Conservation (phyloP, 306 rosid species). For the Coriaria nepalensis region DNA sequence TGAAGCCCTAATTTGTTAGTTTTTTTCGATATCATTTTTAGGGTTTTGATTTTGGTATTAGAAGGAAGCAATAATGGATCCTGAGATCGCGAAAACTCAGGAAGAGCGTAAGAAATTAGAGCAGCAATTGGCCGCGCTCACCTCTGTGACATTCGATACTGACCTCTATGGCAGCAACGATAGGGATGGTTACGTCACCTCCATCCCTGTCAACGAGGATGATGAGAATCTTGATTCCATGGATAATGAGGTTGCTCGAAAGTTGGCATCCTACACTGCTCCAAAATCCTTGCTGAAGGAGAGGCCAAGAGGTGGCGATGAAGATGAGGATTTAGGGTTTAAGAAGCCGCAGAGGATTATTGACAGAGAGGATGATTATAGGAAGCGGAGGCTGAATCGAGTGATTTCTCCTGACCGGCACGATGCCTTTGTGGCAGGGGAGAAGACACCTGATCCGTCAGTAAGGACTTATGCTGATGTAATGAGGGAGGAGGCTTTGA, state of each 20-base stretch:
- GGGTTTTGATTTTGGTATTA: not conserved
- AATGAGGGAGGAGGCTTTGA: slow-evolving; percentile 55
- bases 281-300: slow-evolving; percentile 50
- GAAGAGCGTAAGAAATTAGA: slow-evolving; percentile 60
- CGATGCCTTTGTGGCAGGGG: slow-evolving; percentile 54
- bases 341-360: slow-evolving; percentile 40
- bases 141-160: slow-evolving; percentile 39
- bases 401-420: slow-evolving; percentile 55
- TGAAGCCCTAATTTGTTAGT: not conserved
- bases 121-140: slow-evolving; percentile 51
- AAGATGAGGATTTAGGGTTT: slow-evolving; percentile 33
- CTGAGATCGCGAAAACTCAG: slow-evolving; percentile 74
- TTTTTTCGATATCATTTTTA: not conserved
- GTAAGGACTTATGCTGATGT: slow-evolving; percentile 54
- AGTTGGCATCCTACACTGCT: slow-evolving; percentile 46
- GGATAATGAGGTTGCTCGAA: slow-evolving; percentile 45
- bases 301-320: slow-evolving; percentile 34
- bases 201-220: slow-evolving; percentile 55
- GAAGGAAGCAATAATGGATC: slow-evolving; percentile 18
- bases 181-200: slow-evolving; percentile 34
- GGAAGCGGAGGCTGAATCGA: slow-evolving; percentile 41
- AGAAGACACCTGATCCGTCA: slow-evolving; percentile 54
- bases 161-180: slow-evolving; percentile 45
- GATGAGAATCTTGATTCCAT: slow-evolving; percentile 38
- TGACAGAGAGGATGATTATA: slow-evolving; percentile 55